A percentile compares a stretch with the other conserved stretches of the same genome.
phyloP scores from a whole-genome alignment of 352 stramenopile genomes.

The Thraustochytrium sp. region DNA sequence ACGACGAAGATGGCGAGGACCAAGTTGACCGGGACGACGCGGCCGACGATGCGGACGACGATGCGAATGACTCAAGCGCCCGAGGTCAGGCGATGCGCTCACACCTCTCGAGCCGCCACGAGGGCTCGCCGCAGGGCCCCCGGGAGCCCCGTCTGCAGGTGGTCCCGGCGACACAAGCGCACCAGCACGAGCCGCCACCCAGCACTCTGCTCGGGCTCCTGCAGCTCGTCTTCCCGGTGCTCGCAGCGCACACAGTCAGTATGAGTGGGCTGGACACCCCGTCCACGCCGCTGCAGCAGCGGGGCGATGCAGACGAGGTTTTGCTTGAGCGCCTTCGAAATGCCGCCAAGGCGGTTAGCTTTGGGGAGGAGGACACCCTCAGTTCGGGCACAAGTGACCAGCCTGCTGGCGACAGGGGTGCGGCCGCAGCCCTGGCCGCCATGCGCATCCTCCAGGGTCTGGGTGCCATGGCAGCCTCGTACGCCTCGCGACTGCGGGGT shows the following conservation, averaged over 20 bases:
- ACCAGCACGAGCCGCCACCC: not conserved
- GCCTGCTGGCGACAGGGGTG: too few relatives aligned
- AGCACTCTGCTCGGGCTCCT: not conserved
- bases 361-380: not conserved
- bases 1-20: not conserved
- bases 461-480: not conserved
- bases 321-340: not conserved
- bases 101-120: not conserved
- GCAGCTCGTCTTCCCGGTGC: not conserved
- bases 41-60: not conserved
- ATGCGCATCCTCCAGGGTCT: not conserved
- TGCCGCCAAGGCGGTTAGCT: not conserved
- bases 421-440: not conserved
- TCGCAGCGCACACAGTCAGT: not conserved
- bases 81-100: not conserved
- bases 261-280: too few relatives aligned
- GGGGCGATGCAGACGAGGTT: not conserved
- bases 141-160: too few relatives aligned
- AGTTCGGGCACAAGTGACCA: not conserved
- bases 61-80: not conserved
- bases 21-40: too few relatives aligned
- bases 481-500: not conserved
- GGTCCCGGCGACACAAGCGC: too few relatives aligned
- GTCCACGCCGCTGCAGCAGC: too few relatives aligned
- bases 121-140: not conserved